Base-by-base conservation (phyloP, 768 basidiomycete species). In the Tylopilus felleus region DNA sequence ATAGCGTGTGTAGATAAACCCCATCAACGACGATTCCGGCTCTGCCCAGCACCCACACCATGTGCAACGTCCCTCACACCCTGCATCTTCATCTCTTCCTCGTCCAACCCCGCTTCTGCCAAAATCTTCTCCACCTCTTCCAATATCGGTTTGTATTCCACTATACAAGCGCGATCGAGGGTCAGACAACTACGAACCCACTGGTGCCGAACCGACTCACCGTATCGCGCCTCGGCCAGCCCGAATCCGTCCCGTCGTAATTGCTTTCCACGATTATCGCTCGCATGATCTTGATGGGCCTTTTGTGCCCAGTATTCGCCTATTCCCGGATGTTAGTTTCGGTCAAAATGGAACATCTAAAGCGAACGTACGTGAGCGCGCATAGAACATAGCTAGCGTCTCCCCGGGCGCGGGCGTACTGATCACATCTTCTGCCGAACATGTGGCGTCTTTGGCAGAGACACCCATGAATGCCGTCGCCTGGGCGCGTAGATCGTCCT, bases 341-440 rank as follows among this genome's bases (percentile, higher is more conserved):
- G 5, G 14, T 28, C n/a, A 13, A 9, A 3, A 35, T 8, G 5
- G 5, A 13, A 1, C 17, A 36, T 8, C 1, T 35, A 35, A 8
- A 35, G 13, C 12, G 8, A 21, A 75, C 86, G 60, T 66, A 87
- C 90, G 81, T 17, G 88, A 85, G 8, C 92, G 82, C 6, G 86
- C 83, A 61, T 93, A 95, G 67, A 95, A 95, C 70, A 79, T 77
- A 0, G 90, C 85, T 8, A 94, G 71, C 0, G 88, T 88, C 68
- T 96, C 93, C 12, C 91, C 90, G 0, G 91, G 90, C 4, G 87
- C 74, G 0, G 93, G 93, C 0, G 91, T 93, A 60, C 85, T 88
- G 25, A 88, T 65, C 1, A 80, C 69, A 54, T 93, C 90, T 63
- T 93, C 91, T 0, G 79, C 74, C 1, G 86, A 81, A 5, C 84